Conservation (phyloP, 139 green algal genomes). For the Chlamydomonas urium region DNA sequence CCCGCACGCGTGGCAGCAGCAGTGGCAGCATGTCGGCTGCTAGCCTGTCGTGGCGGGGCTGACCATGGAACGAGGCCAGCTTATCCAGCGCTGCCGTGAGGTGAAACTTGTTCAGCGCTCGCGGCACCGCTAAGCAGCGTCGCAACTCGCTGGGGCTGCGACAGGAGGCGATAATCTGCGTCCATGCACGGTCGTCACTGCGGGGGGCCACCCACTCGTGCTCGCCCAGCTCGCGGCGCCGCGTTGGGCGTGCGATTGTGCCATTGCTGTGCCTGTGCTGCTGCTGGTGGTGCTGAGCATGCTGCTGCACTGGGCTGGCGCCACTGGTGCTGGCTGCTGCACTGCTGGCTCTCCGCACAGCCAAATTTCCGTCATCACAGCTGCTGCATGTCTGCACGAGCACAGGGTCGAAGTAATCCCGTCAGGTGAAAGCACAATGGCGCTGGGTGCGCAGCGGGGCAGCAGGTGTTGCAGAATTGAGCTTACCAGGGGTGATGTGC, state of each 20-base stretch:
- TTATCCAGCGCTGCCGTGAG: neutral
- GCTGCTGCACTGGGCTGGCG: neutral
- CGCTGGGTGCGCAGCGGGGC: too few species aligned
- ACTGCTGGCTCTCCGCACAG: too few species aligned
- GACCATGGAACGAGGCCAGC: neutral
- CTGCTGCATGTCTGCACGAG: too few species aligned
- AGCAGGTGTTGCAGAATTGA: too few species aligned
- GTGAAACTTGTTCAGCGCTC: neutral
- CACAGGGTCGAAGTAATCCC: too few species aligned
- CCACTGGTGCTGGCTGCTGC: neutral
- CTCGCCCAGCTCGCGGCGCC: neutral
- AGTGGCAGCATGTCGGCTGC: too few species aligned
- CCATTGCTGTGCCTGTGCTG: neutral
- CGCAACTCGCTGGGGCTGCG: neutral
- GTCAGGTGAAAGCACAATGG: too few species aligned
- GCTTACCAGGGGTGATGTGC: too few species aligned
- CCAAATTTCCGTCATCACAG: too few species aligned
- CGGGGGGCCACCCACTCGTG: neutral
- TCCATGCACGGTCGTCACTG: neutral
- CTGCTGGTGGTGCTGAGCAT: neutral
- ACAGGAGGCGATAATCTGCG: neutral
- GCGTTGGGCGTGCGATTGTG: neutral
- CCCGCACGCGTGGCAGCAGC: too few species aligned
- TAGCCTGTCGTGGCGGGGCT: too few species aligned
- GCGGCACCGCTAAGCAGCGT: neutral